phyloP scores from a whole-genome alignment of 176 grass and related monocot genomes.

The Triticum monococcum region DNA sequence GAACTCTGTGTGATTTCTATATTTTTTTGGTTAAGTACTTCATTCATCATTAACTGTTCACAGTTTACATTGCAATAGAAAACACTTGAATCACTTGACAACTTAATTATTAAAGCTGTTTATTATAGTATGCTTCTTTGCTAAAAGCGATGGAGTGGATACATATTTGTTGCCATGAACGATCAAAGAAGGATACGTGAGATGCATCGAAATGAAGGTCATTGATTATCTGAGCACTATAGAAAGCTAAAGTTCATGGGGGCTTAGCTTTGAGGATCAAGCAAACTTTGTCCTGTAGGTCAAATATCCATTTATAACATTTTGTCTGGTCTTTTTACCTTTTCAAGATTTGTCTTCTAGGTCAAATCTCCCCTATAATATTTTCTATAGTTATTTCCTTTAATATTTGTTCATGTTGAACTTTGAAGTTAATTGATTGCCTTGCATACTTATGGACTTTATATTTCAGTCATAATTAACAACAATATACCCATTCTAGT shows the following conservation, averaged over 20 bases:
- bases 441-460: background rate
- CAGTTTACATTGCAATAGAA: background rate
- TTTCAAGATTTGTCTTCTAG: background rate
- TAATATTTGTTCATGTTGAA: background rate
- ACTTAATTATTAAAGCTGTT: background rate
- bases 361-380: background rate
- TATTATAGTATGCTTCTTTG: background rate
- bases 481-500: background rate
- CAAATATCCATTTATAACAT: background rate
- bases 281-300: background rate
- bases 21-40: background rate
- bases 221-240: background rate
- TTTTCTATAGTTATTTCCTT: background rate
- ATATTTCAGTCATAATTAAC: background rate
- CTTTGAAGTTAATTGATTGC: background rate
- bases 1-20: background rate
- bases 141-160: too few relatives aligned
- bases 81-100: background rate
- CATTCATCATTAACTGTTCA: background rate
- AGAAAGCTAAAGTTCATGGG: conserved; percentile 16
- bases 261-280: background rate
- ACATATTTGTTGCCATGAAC: too few relatives aligned
- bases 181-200: background rate
- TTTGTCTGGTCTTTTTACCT: background rate
- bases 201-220: background rate